Base-by-base conservation (phyloP, 257 asterid species). In the Marsdenia floribunda region DNA sequence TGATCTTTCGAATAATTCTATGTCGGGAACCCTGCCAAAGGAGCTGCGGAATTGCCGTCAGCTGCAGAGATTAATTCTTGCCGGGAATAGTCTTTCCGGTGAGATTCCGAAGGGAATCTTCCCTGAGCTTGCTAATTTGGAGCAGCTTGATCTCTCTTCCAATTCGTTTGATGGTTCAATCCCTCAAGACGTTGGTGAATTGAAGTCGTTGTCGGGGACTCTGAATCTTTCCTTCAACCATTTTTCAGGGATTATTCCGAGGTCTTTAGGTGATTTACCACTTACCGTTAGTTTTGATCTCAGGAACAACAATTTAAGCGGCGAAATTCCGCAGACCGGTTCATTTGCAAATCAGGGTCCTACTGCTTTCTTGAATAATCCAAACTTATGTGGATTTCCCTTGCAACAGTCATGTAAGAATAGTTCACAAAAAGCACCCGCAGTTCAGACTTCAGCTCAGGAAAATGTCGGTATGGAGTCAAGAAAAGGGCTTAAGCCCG, bases 331-430 rank as follows among this genome's bases (percentile, higher is more conserved):
- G 0, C 96, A 92, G 75, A 84, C 93, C 0, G 99, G 99, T 24
- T 89, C 98, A 6, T 90, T 94, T 68, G 88, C 96, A 5, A 89
- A 92, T 85, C 99, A 94, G 79, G 99, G 99, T 26, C 98, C 98
- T 0, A 90, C 96, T 0, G 98, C 99, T 44, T 94, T 94, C 80
- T 57, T 88, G 80, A 89, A 88, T 61, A 94, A 94, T 70, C 92
- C 97, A 6, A 70, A 71, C 77, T 78, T 94, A n/a, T 94, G 99
- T 83, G 98, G 99, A 64, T 94, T 94, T 74, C 99, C 99, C n/a
- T 73, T 94, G 63, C 97, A 90, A 49, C 90, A 67, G 79, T 65
- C 88, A 14, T 94, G 99, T 70, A 87, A 81, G 84, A 86, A 80
- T 6, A 80, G 67, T 61, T 80, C 93, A 3, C 85, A 76, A 58